Conservation (phyloP, 2,329 filamentous ascomycete genomes). For the Colletotrichum sp. region DNA sequence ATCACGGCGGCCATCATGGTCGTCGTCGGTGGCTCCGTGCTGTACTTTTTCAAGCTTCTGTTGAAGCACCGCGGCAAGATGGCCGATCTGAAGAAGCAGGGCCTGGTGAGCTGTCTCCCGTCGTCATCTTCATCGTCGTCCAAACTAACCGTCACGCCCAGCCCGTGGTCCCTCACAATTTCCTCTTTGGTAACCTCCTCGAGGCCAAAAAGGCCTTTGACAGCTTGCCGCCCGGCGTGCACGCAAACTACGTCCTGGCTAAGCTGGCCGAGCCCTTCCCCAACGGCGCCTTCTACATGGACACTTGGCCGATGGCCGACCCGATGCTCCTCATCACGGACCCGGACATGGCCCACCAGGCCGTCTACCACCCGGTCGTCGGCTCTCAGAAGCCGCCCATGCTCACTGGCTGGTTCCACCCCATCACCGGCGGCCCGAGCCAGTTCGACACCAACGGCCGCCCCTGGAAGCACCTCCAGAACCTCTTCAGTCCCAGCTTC, state of each 20-base stretch:
- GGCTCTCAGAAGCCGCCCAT: slow-evolving; percentile 29
- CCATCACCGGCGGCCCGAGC: slow-evolving; percentile 33
- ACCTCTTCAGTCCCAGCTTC: slow-evolving; percentile 34
- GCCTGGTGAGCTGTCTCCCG: background rate
- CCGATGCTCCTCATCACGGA: slow-evolving; percentile 32
- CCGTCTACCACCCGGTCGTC: slow-evolving; percentile 28
- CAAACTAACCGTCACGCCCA: background rate
- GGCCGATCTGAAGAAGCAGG: slow-evolving; percentile 7
- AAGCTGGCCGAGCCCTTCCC: slow-evolving; percentile 22
- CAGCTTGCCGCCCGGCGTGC: slow-evolving; percentile 6
- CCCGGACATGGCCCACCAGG: slow-evolving; percentile 33
- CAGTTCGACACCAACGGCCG: slow-evolving; percentile 36
- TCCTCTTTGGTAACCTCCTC: slow-evolving; percentile 33
- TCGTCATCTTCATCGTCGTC: background rate
- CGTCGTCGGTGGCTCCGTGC: background rate
- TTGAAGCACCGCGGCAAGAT: slow-evolving; percentile 5
- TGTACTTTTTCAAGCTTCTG: slow-evolving; percentile 1
- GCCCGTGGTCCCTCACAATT: slow-evolving; percentile 32
- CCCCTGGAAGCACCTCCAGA: slow-evolving; percentile 32
- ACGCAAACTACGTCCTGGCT: slow-evolving; percentile 2
- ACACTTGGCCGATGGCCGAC: slow-evolving; percentile 30
- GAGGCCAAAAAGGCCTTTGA: slow-evolving; percentile 29
- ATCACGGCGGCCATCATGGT: background rate
- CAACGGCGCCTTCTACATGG: slow-evolving; percentile 32
- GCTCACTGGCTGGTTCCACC: slow-evolving; percentile 33